Evolutionary conservation across 1,284 basidiomycete genomes (phyloP).

Genomic region (Ganoderma lucidum): DNA sequence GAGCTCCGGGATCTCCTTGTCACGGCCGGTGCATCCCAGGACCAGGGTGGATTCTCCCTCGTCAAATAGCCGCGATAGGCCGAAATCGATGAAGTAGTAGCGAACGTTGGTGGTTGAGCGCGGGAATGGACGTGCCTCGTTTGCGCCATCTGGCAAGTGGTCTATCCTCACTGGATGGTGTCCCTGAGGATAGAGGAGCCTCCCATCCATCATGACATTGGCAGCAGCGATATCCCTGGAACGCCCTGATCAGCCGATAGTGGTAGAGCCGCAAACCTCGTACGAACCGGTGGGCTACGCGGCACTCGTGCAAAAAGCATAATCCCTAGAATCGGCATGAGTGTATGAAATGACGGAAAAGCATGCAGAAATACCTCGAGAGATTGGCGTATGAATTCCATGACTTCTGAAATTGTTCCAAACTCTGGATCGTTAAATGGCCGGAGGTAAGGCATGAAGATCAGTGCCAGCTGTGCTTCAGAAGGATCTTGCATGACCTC

Average conservation of each 20-base stretch:
- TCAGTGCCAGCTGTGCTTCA: constrained; percentile 14
- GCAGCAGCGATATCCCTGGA: constrained; percentile 36
- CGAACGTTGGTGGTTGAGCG: constrained; percentile 25
- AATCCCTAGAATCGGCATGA: constrained; percentile 33
- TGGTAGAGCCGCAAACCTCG: not conserved
- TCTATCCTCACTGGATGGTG: constrained; percentile 35
- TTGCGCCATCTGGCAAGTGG: constrained; percentile 22
- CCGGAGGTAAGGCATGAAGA: constrained; percentile 40
- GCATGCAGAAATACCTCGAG: constrained; percentile 32
- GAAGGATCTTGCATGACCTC: constrained; percentile 31
- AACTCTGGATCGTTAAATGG: constrained; percentile 36
- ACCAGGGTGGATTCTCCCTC: constrained; percentile 19
- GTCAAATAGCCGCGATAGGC: constrained; percentile 30
- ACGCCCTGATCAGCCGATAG: not conserved
- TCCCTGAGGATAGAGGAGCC: constrained; percentile 35
- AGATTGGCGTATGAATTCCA: constrained; percentile 39
- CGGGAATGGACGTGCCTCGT: constrained; percentile 9
- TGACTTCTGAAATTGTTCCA: constrained; percentile 34
- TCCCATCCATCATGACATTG: constrained; percentile 44
- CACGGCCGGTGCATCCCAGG: constrained; percentile 31
- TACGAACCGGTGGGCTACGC: constrained; percentile 39
- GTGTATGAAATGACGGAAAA: not conserved
- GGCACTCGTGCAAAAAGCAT: constrained; percentile 36
- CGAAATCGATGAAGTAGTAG: constrained; percentile 43
- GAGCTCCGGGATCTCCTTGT: constrained; percentile 41